Evolutionary conservation across 164 flowering plant species (phyloP), one percentile per base, ranked within the genome.

Genomic region (Euptelea pleiosperma): DNA sequence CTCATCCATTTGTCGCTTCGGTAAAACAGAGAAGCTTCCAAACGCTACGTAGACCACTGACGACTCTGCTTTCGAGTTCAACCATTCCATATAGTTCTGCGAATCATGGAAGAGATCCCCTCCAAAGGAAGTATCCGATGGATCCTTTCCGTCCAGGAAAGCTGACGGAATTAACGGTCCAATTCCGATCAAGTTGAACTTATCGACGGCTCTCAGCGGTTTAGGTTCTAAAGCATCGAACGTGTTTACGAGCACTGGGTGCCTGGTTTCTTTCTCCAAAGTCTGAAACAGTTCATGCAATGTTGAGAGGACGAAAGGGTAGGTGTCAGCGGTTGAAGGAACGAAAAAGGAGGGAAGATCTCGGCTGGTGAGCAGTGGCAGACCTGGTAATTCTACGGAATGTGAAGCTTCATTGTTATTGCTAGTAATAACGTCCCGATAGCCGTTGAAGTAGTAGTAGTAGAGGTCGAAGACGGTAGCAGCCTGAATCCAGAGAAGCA

Each of bases 331-430:
- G n/a, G n/a, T 12, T 3, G 45, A 16, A 2, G 73, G 61, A 6
- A 55, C 14, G 12, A 72, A 8, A 49, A 62, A 51, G 0, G 75
- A 61, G 1, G 83, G 83, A 0, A 79, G 42, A 33, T 73, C 75
- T 14, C 37, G 24, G 2, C 15, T 3, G 0, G 36, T 14, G 5
- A 76, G 53, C 8, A 47, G 7, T 14, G 80, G 77, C n/a, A n/a
- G n/a, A n/a, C n/a, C n/a, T n/a, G n/a, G n/a, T n/a, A n/a, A n/a
- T n/a, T n/a, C n/a, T n/a, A 70, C 22, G 0, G 4, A 30, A 19
- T n/a, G 11, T 1, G 14, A 25, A 12, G 64, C 58, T 57, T 52
- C 58, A 0, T 58, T 42, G 2, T 14, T 29, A 2, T n/a, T 36
- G 4, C 55, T 25, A 16, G 7, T 8, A 8, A 58, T 42, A 16